phyloP scores from a whole-genome alignment of 2,329 filamentous ascomycete genomes.

The Alternaria solani region DNA sequence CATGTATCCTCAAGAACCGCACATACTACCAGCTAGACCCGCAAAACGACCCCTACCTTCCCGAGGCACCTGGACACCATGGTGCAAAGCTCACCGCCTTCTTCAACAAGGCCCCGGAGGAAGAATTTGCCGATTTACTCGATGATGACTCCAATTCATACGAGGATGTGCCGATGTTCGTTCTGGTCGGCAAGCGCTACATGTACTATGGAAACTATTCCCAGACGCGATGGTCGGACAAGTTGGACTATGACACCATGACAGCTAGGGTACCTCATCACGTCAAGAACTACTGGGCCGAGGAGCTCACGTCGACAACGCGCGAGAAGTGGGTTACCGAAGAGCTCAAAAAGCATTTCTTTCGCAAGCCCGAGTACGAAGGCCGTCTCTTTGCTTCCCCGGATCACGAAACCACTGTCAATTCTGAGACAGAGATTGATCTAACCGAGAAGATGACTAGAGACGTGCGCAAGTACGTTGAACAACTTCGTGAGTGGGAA shows the following conservation, averaged over 20 bases:
- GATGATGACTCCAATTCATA: constrained; percentile 39
- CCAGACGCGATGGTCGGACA: constrained; percentile 55
- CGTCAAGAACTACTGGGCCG: constrained; percentile 53
- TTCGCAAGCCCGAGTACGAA: constrained; percentile 52
- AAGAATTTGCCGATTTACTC: constrained; percentile 33
- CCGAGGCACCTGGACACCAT: constrained; percentile 51
- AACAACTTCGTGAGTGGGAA: constrained; percentile 52
- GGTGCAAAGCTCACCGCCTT: constrained; percentile 58
- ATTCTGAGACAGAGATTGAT: constrained; percentile 29
- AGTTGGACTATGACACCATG: constrained; percentile 55
- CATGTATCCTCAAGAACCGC: constrained; percentile 42
- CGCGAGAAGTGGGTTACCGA: constrained; percentile 55
- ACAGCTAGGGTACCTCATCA: constrained; percentile 46
- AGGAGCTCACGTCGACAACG: constrained; percentile 43
- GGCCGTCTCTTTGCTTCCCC: constrained; percentile 38
- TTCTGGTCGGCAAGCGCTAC: constrained; percentile 45
- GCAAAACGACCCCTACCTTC: constrained; percentile 53
- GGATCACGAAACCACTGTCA: constrained; percentile 23
- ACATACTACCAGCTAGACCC: constrained; percentile 55
- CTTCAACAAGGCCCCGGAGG: constrained; percentile 52
- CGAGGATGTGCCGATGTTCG: constrained; percentile 54
- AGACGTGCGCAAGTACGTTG: constrained; percentile 47
- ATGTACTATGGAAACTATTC: constrained; percentile 58
- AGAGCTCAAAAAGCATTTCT: constrained; percentile 53
- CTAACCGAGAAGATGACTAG: constrained; percentile 34